phyloP scores from a whole-genome alignment of 306 rosid species.

The Sindora glabra region DNA sequence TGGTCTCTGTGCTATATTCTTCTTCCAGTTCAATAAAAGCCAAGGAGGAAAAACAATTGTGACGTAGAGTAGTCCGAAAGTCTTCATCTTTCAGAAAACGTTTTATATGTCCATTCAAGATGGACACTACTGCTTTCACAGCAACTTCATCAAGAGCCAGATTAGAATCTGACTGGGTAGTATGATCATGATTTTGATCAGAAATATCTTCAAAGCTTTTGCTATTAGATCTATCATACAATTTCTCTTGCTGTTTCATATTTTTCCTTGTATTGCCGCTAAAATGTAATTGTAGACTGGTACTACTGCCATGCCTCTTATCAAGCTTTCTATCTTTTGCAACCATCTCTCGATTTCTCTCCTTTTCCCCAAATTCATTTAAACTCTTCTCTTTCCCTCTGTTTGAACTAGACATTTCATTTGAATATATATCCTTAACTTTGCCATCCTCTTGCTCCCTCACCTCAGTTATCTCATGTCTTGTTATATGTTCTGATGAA shows the following conservation, averaged over 20 bases:
- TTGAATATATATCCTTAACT: background rate
- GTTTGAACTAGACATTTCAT: background rate
- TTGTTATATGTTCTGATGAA: conserved; percentile 5
- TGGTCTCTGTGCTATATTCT: conserved; percentile 30
- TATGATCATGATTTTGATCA: conserved; percentile 2
- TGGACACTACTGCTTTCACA: conserved; percentile 61
- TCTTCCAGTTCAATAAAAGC: conserved; percentile 28
- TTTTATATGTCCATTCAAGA: conserved; percentile 52
- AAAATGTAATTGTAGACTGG: background rate
- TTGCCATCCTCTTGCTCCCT: background rate
- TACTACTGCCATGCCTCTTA: conserved; percentile 3
- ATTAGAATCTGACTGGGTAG: conserved; percentile 1
- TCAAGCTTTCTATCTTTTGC: conserved; percentile 3
- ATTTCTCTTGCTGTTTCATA: background rate
- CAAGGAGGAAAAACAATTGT: conserved; percentile 48
- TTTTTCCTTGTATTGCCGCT: conserved; percentile 2
- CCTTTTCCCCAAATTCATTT: background rate
- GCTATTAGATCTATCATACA: conserved; percentile 4
- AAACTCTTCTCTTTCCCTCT: conserved; percentile 18
- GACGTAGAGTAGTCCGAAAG: conserved; percentile 37
- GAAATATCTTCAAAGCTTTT: conserved; percentile 8
- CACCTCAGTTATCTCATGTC: conserved; percentile 16
- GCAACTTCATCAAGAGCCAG: conserved; percentile 37
- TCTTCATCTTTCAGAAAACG: conserved; percentile 54
- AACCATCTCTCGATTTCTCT: background rate